Base-by-base conservation (phyloP, 805 yeast genomes). In the Candida fluviatilis region DNA sequence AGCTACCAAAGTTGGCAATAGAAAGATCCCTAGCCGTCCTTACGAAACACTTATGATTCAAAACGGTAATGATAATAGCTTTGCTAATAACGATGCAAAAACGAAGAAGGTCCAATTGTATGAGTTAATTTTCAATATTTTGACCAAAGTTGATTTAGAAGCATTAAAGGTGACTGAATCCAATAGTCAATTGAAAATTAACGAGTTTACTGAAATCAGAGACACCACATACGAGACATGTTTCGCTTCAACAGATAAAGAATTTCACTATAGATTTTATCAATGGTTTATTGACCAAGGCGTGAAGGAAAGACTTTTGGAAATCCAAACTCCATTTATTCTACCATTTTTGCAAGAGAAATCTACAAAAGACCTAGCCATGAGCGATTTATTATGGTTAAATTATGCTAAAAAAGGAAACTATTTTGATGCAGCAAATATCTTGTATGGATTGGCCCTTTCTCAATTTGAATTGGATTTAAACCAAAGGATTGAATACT, bases 231-330 rank as follows among this genome's bases (percentile, higher is more conserved):
- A 90, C 57, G 73, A 75, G 6, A 72, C 82, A 13, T 86, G 93
- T 39, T 79, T 89, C 51, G 75, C 76, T 13, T 81, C 82, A 37
- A 71, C 76, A 32, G 98, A 93, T 55, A 85, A 82, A 52, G 58
- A 80, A n/a, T 93, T 93, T 73, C 99, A 93, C 47, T 88, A 82
- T 61, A 85, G 86, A 46, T 76, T 93, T 47, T 93, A 93, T 59
- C 91, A 87, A 57, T 93, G 98, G 97, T 81, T 88, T 49, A 82
- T 88, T 24, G 63, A 71, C 31, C 86, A 85, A 52, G 90, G 87
- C 3, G 75, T 80, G 19, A 82, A 86, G 43, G 93, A 84, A 39
- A 77, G 85, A 44, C 65, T 93, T 31, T 68, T 91, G 42, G 86
- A 83, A 34, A 73, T 91, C 40, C 84, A 86, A 38, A 87, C 97